These are phyloP conservation scores for Mycena rosella DNA, from an alignment of 768 basidiomycete genomes.

Conservation along the genomic window DNA sequence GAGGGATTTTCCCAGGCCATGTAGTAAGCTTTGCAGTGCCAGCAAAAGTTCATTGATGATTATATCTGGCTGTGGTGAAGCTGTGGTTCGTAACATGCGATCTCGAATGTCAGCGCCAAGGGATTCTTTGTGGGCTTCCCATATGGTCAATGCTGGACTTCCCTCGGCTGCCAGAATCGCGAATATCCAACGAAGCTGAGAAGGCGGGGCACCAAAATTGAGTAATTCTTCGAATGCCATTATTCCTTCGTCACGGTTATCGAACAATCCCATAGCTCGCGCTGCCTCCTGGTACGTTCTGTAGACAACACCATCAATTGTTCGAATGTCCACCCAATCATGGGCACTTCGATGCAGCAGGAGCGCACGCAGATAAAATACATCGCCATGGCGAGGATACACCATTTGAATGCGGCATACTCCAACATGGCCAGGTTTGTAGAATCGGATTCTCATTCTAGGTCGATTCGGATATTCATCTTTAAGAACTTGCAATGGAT, in stretches of 20 bases:
- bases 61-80: too few relatives aligned
- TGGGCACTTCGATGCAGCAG: background rate
- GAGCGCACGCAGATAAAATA: constrained; percentile 8
- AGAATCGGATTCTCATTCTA: constrained; percentile 1
- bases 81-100: background rate
- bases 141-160: background rate
- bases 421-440: background rate
- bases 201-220: background rate
- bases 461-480: background rate
- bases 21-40: background rate
- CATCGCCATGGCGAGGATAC: constrained; percentile 17
- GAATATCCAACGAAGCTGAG: constrained; percentile 2
- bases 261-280: background rate
- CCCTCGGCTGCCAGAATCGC: background rate
- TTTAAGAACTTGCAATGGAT: background rate
- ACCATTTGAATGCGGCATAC: constrained; percentile 6
- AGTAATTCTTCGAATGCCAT: constrained; percentile 10
- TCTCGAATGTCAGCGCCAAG: background rate
- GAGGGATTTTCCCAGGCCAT: background rate
- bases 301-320: background rate
- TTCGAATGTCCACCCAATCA: background rate
- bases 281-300: constrained; percentile 3
- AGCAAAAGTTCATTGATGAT: background rate
- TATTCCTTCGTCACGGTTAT: background rate
- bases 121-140: background rate